Evolutionary conservation across 352 stramenopile genomes (phyloP), one percentile per base, ranked within the genome.

Genomic region (Globisporangium apiculatum): DNA sequence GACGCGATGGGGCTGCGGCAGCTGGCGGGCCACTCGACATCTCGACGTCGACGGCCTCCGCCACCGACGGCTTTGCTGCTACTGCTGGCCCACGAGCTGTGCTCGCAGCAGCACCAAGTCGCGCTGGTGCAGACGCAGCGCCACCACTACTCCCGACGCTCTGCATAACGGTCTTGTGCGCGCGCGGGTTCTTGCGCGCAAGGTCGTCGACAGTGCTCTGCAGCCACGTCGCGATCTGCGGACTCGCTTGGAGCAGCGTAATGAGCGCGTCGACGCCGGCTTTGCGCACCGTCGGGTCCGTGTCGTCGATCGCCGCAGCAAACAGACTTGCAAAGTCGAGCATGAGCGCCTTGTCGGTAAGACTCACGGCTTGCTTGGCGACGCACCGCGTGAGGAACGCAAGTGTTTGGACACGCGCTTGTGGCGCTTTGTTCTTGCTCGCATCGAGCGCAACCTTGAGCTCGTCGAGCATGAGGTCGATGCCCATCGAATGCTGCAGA

Each of bases 391-490:
- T 60, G 24, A 95, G 24, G 58, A 94, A 94, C 12, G 41, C 64
- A 52, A 95, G 71, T 5, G 68, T 87, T 46, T 94, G 86, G 4
- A 90, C 84, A 15, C 86, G 81, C 1, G 86, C 80, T 56, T 83
- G 73, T 1, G 86, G 86, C 8, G 86, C 69, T 52, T 94, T 95
- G 66, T 93, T 95, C 62, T 93, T 94, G 0, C 70, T 71, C 5
- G 76, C 57, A 61, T 94, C 83, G 7, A 89, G 69, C 1, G 70
- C 71, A 4, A 83, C 48, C 53, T 87, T 88, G 24, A 95, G 67
- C 40, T 95, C 86, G 17, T 95, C 86, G 67, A 94, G 87, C 80
- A 94, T 90, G 71, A 87, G 77, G 40, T 95, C 86, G 58, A 95
- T 85, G n/a, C 69, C 71, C 82, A 95, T 76, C 1, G 78, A 74